Conservation (phyloP, 345 rosid genomes). For the Eucalyptus paniculata region DNA sequence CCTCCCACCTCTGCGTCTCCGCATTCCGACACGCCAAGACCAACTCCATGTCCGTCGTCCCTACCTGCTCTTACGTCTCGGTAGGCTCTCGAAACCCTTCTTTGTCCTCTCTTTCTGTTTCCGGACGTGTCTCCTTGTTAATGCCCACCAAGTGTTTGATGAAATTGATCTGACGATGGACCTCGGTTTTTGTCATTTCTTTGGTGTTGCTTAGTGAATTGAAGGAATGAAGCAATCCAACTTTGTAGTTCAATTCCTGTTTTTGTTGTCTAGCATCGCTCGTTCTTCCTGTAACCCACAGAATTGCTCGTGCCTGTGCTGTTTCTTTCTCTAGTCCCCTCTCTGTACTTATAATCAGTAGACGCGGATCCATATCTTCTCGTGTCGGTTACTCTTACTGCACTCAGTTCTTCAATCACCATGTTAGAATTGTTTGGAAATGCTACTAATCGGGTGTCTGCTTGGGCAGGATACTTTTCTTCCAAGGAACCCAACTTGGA, state of each 20-base stretch:
- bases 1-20: constrained; percentile 71
- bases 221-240: background rate
- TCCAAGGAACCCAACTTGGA: constrained; percentile 49
- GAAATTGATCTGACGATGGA: background rate
- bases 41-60: constrained; percentile 49
- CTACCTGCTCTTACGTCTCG: constrained; percentile 84
- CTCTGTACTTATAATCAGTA: background rate
- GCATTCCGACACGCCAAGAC: constrained; percentile 68
- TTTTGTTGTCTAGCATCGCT: background rate
- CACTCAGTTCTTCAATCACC: background rate
- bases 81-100: constrained; percentile 12
- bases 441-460: background rate
- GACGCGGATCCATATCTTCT: background rate
- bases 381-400: background rate
- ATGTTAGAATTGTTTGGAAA: background rate
- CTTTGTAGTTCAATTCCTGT: background rate
- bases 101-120: background rate
- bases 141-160: background rate
- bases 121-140: background rate
- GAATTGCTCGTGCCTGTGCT: background rate
- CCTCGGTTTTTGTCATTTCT: background rate
- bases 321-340: background rate
- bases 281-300: background rate
- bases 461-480: constrained; percentile 67
- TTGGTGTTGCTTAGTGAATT: background rate